A percentile compares a stretch with the other conserved stretches of the same genome.
Evolutionary conservation across 768 basidiomycete species (phyloP).

Genomic region (Kwoniella sp.): DNA sequence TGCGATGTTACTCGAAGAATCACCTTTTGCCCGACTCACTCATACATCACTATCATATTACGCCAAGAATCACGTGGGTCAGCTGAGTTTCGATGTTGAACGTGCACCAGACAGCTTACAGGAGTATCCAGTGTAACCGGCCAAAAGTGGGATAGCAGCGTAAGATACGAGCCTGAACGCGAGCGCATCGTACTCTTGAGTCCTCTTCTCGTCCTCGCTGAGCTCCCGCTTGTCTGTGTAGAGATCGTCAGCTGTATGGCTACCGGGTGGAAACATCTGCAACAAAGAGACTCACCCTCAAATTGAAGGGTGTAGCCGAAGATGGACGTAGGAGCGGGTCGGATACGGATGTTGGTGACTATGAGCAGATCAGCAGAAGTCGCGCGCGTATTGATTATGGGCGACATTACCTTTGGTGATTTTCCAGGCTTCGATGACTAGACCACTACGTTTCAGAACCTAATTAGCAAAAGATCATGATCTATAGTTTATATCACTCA

Average conservation of each 20-base stretch:
- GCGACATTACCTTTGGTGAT: slow-evolving; percentile 58
- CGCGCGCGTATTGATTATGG: too few relatives aligned
- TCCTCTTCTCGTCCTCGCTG: slow-evolving; percentile 96
- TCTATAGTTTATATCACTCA: too few relatives aligned
- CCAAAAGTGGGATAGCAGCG: slow-evolving; percentile 72
- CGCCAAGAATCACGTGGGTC: background rate
- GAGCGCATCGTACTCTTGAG: slow-evolving; percentile 90
- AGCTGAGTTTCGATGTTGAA: slow-evolving; percentile 2
- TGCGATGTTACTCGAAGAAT: background rate
- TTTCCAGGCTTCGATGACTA: slow-evolving; percentile 84
- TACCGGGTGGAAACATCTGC: too few relatives aligned
- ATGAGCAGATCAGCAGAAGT: too few relatives aligned
- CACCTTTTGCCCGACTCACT: slow-evolving; percentile 13
- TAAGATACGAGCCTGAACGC: slow-evolving; percentile 95
- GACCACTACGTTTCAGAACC: slow-evolving; percentile 32
- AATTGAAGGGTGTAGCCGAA: slow-evolving; percentile 80
- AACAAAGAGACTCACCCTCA: slow-evolving; percentile 63
- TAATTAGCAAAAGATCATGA: slow-evolving; percentile 14
- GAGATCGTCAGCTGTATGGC: background rate
- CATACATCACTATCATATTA: slow-evolving; percentile 32
- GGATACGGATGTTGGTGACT: slow-evolving; percentile 81
- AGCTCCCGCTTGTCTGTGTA: slow-evolving; percentile 83
- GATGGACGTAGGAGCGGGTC: slow-evolving; percentile 65
- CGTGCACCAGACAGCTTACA: slow-evolving; percentile 29
- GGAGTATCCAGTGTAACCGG: slow-evolving; percentile 58